Conservation (phyloP, 768 basidiomycete species). For the Suillus sp. region DNA sequence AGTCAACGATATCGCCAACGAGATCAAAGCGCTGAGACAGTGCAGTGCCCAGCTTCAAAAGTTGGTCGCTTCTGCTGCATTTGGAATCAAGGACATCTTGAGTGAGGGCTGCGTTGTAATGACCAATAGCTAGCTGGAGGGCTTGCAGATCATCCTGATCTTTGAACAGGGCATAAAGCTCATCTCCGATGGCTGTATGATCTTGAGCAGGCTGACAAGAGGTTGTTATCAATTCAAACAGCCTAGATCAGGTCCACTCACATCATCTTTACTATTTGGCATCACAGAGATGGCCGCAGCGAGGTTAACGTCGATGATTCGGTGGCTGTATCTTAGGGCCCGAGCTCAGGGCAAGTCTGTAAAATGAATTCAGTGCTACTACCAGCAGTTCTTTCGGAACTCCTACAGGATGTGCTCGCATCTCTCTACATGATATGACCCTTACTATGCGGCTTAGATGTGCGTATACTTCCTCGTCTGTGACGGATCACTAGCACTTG, state of each 20-base stretch:
- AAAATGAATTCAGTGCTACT: no score
- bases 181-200: constrained; percentile 27
- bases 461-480: not conserved
- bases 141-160: constrained; percentile 8
- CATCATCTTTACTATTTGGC: constrained; percentile 8
- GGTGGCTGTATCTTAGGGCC: not conserved
- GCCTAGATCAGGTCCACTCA: not conserved
- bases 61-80: constrained; percentile 25
- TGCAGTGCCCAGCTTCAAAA: constrained; percentile 23
- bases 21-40: constrained; percentile 27
- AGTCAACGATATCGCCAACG: constrained; percentile 21
- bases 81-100: constrained; percentile 28
- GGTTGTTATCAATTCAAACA: not conserved
- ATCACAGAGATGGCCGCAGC: constrained; percentile 1
- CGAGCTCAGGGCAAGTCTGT: not conserved
- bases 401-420: not conserved
- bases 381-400: no score
- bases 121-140: constrained; percentile 18
- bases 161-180: constrained; percentile 28
- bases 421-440: not conserved
- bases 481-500: not conserved
- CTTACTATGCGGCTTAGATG: not conserved
- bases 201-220: constrained; percentile 1
- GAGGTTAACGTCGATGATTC: not conserved
- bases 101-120: constrained; percentile 16